Base-by-base conservation (phyloP, 2,329 filamentous ascomycete genomes). In the Sclerotinia sclerotiorum region DNA sequence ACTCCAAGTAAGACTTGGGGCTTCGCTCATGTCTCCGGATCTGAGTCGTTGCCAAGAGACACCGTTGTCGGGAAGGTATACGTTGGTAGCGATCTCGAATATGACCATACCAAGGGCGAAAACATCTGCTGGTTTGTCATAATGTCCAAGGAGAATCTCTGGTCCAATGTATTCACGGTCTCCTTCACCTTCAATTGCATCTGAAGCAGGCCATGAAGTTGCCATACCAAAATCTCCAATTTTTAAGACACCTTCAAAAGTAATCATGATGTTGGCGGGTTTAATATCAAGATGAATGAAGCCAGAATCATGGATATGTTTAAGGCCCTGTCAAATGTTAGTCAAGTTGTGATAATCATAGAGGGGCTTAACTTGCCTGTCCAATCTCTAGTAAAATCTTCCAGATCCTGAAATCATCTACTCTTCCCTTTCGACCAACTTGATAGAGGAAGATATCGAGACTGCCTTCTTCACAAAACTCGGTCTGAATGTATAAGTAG, bases 321-420 rank as follows among this genome's bases (percentile, higher is more conserved):
- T 90, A 71, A 99, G 79, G 49, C 95, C 95, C 91, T 97, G 72
- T 66, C 52, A 73, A 78, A 75, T 70, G 66, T 77, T 70, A 77
- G 70, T 60, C 5, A 66, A 62, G 17, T 66, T 27, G 7, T 15
- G 10, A 42, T 21, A 42, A 66, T 51, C 58, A 10, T 10, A 11
- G 49, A 21, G 21, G 32, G 3, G n/a, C 24, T 29, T 2, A 57
- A 83, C 90, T 81, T 86, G 95, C 93, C 83, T 90, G 82, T 75
- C 89, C 86, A 69, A 97, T 80, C 79, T 99, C 95, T 54, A 97
- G 86, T 74, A 98, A 82, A 69, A 98, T 94, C 82, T 99, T 99
- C 93, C 95, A 99, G 79, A 98, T 97, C 70, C 95, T 88, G 81
- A 99, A 99, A 78, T 98, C 95, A 79, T 99, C 95, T 72, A 99